Percentiles rank a stretch among this genome's conserved stretches.
Evolutionary conservation across 2,329 filamentous ascomycete species (phyloP).

Genomic region (Apiospora rasikravindrae): DNA sequence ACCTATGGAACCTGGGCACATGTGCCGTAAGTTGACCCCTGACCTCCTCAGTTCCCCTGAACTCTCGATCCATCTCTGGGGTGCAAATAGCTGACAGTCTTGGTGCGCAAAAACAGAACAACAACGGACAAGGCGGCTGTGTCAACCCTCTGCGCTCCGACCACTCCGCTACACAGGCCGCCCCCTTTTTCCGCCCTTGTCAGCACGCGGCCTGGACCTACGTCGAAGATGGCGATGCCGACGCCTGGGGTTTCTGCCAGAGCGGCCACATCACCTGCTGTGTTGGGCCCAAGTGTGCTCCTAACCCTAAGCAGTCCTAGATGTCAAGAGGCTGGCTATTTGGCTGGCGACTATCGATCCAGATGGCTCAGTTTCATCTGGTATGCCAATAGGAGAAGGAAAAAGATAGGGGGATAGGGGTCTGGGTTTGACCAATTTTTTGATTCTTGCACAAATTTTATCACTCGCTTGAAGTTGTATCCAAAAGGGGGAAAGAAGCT

Average conservation of each 20-base stretch:
- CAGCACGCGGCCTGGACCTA: slow-evolving; percentile 32
- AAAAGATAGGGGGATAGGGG: background rate
- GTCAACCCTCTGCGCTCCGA: slow-evolving; percentile 28
- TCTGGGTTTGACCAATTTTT: background rate
- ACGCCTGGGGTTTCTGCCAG: slow-evolving; percentile 29
- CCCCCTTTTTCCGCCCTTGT: slow-evolving; percentile 31
- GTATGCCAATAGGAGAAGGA: background rate
- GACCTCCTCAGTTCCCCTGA: no score
- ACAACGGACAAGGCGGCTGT: slow-evolving; percentile 26
- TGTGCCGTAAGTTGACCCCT: slow-evolving; percentile 27
- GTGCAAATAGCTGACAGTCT: background rate
- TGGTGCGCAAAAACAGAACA: background rate
- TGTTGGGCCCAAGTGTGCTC: slow-evolving; percentile 26
- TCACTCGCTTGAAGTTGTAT: background rate
- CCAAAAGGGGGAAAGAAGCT: background rate
- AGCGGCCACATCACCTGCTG: slow-evolving; percentile 28
- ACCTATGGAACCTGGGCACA: slow-evolving; percentile 25
- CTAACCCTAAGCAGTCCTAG: slow-evolving; percentile 23
- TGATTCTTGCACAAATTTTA: background rate
- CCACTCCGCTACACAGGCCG: slow-evolving; percentile 15
- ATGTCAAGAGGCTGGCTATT: background rate
- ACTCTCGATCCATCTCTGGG: background rate
- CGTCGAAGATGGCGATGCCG: slow-evolving; percentile 28
- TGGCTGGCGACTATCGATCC: background rate
- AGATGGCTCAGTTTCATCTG: background rate